Conservation (phyloP, 2,329 filamentous ascomycete genomes). For the Curvularia verruculosa region DNA sequence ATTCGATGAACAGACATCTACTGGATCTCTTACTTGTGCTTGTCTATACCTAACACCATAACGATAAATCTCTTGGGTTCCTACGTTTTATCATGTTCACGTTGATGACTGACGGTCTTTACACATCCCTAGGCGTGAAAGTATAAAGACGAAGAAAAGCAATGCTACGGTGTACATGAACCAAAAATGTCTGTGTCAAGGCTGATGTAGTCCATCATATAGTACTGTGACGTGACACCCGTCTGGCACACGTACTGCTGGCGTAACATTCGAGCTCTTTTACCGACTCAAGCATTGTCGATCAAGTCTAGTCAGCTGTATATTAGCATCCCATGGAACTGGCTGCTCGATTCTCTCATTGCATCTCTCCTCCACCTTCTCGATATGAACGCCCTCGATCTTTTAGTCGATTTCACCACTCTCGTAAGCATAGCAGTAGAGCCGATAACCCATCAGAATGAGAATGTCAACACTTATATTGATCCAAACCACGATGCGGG, state of each 20-base stretch:
- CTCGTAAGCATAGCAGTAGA: slow-evolving; percentile 3
- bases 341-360: neutral
- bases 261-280: neutral
- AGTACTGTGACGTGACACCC: slow-evolving; percentile 7
- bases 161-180: neutral
- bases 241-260: slow-evolving; percentile 5
- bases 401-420: slow-evolving; percentile 24
- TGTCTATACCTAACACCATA: neutral
- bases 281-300: neutral
- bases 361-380: neutral
- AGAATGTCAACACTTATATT: neutral
- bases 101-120: neutral
- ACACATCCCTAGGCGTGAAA: too few relatives aligned
- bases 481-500: neutral
- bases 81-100: neutral
- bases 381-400: slow-evolving; percentile 28
- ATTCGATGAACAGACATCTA: neutral
- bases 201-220: neutral
- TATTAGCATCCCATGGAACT: neutral
- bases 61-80: neutral
- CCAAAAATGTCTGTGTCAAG: neutral
- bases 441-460: neutral
- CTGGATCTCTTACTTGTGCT: neutral
- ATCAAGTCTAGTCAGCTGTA: neutral
- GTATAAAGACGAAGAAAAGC: too few relatives aligned